These are phyloP conservation scores for Clavispora carvajalis DNA, from an alignment of 805 yeast species.

Conservation along the genomic window DNA sequence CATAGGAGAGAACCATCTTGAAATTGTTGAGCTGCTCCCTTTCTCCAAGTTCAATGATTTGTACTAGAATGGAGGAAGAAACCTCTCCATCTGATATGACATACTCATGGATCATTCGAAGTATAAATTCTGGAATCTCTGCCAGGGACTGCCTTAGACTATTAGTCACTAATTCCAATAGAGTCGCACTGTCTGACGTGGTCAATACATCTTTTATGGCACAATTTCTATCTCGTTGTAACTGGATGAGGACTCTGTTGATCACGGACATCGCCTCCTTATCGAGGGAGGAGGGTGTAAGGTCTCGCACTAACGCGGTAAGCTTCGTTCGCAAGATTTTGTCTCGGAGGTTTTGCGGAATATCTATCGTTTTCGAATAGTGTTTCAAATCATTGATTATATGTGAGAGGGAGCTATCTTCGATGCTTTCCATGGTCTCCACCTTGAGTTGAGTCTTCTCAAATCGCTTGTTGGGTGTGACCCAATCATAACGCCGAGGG, in stretches of 20 bases:
- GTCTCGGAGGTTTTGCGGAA: slow-evolving; percentile 16
- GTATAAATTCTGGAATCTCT: slow-evolving; percentile 25
- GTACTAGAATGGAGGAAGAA: slow-evolving; percentile 19
- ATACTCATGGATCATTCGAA: slow-evolving; percentile 18
- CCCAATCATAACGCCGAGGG: background rate
- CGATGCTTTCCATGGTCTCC: background rate
- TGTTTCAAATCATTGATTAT: slow-evolving; percentile 18
- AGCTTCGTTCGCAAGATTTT: slow-evolving; percentile 18
- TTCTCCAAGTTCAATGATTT: slow-evolving; percentile 25
- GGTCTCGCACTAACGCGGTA: slow-evolving; percentile 11
- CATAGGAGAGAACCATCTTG: slow-evolving; percentile 4
- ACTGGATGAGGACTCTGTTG: slow-evolving; percentile 18
- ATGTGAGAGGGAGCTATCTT: background rate
- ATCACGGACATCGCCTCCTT: slow-evolving; percentile 14
- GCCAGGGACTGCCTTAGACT: slow-evolving; percentile 4
- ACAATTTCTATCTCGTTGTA: slow-evolving; percentile 8
- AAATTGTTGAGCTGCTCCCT: slow-evolving; percentile 7
- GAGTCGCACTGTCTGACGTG: background rate
- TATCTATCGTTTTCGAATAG: slow-evolving; percentile 23
- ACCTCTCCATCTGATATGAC: slow-evolving; percentile 6
- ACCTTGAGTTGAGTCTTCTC: background rate
- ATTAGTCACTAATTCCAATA: slow-evolving; percentile 17
- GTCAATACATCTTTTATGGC: background rate
- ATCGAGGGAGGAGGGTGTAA: slow-evolving; percentile 4
- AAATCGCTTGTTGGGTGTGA: background rate